phyloP scores from a whole-genome alignment of 2,329 filamentous ascomycete species.

The Penicillium sp. region DNA sequence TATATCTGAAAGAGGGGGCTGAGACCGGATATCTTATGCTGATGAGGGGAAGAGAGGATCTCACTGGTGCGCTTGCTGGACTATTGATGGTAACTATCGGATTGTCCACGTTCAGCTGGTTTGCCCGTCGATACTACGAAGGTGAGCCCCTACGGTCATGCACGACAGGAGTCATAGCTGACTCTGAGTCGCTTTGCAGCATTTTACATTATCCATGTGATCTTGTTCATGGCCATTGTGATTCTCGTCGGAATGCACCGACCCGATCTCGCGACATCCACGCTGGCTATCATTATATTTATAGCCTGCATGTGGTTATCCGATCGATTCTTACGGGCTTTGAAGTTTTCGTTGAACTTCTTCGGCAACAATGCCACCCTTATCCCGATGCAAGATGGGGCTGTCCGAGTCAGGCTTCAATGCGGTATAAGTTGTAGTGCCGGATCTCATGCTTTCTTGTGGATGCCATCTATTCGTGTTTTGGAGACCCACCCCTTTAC shows the following conservation, averaged over 20 bases:
- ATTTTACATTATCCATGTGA: conserved; percentile 13
- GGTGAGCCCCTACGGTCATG: background rate
- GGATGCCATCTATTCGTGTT: conserved; percentile 59
- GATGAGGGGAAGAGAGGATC: conserved; percentile 34
- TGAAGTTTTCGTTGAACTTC: conserved; percentile 53
- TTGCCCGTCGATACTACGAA: conserved; percentile 29
- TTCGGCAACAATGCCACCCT: conserved; percentile 45
- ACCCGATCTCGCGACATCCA: conserved; percentile 44
- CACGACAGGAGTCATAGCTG: background rate
- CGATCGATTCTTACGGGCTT: conserved; percentile 53
- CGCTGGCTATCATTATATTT: conserved; percentile 46
- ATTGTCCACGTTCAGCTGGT: conserved; percentile 10
- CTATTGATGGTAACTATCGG: conserved; percentile 51
- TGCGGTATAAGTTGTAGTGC: conserved; percentile 50
- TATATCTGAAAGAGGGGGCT: conserved; percentile 28
- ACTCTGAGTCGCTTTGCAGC: background rate
- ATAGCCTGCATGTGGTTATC: conserved; percentile 52
- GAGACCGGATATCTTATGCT: conserved; percentile 47
- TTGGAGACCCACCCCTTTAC: conserved; percentile 55
- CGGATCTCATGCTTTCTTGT: conserved; percentile 65
- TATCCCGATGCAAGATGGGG: conserved; percentile 56
- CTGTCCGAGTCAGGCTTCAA: conserved; percentile 58
- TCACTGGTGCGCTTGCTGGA: conserved; percentile 54
- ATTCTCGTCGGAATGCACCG: conserved; percentile 44
- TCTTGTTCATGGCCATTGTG: conserved; percentile 11